phyloP scores from a whole-genome alignment of 768 basidiomycete species.

The Lactarius tabidus region DNA sequence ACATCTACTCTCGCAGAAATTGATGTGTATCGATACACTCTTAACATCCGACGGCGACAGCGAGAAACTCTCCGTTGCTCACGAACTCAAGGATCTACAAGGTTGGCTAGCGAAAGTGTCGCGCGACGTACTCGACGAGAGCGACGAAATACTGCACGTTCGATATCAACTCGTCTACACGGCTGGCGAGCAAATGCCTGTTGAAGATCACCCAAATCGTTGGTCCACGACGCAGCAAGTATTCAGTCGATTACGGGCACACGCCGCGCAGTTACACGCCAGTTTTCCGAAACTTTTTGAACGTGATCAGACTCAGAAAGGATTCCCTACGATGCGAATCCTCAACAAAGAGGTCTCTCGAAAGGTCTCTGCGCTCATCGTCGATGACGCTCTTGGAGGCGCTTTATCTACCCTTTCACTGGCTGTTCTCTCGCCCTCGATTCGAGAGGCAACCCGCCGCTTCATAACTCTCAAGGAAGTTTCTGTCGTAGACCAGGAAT shows the following conservation, averaged over 20 bases:
- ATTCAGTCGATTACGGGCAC: conserved; percentile 33
- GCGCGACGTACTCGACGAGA: conserved; percentile 22
- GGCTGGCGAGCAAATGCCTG: conserved; percentile 34
- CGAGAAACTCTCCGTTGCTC: neutral
- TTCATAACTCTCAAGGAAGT: neutral
- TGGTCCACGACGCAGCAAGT: conserved; percentile 42
- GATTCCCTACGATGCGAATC: conserved; percentile 11
- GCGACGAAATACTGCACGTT: conserved; percentile 39
- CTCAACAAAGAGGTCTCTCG: neutral
- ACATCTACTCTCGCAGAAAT: conserved; percentile 47
- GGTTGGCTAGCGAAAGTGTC: neutral
- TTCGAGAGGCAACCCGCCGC: conserved; percentile 2
- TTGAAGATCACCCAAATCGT: conserved; percentile 41
- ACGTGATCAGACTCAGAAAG: neutral
- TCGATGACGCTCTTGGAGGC: conserved; percentile 4
- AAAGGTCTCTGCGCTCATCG: neutral
- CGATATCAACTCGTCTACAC: conserved; percentile 49
- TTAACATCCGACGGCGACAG: conserved; percentile 22
- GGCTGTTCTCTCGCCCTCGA: neutral
- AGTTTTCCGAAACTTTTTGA: neutral
- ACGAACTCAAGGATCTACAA: neutral
- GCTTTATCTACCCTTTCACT: neutral
- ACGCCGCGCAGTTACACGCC: conserved; percentile 3
- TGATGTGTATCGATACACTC: conserved; percentile 41
- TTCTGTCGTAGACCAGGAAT: neutral